Base-by-base conservation (phyloP, 1,139 yeast species). In the Debaryomycetaceae sp. region DNA sequence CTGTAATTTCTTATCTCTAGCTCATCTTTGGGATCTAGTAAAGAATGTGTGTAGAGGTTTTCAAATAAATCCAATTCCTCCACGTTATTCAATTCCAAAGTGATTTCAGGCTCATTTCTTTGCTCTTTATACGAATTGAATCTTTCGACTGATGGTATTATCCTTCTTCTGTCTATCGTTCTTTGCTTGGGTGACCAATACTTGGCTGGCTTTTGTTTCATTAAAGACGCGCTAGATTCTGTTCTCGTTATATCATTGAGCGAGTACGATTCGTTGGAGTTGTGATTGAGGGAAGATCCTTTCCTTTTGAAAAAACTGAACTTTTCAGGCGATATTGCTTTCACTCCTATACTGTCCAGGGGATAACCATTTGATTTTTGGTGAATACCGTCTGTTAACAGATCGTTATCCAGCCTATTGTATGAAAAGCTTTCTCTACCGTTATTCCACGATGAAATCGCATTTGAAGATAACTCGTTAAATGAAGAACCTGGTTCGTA, bases 51-150 rank as follows among this genome's bases (percentile, higher is more conserved):
- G 42, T 75, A 73, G 0, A 68, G 65, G 45, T 76, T 76, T 40
- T 80, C 80, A 47, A 68, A 73, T 17, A 78, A 61, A 45, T 86
- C 90, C 30, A 84, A 59, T 5, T 75, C 68, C n/a, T 72, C 80
- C 14, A 75, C 73, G 56, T 84, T 79, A 39, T 76, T 58, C 65
- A 85, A 73, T 45, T 83, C 80, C 22, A 85, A 63, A 6, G 74
- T 66, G 9, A 81, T 76, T 34, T 54, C 39, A 45, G 85, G 74
- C 39, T 68, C 65, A 1, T 63, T 62, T 17, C 62, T 50, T 35
- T 49, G 51, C 37, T 49, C 52, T 36, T 51, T 60, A 23, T 40
- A n/a, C 22, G 24, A 14, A 13, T 30, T 14, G 5, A 14, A 6
- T 23, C n/a, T 24, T 31, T 36, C 6, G 20, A 17, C 24, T 5